Percentiles rank a stretch among this genome's conserved stretches.
Conservation (phyloP, 192 early-diverging fungal genomes). For the Rhizophagus sp. region DNA sequence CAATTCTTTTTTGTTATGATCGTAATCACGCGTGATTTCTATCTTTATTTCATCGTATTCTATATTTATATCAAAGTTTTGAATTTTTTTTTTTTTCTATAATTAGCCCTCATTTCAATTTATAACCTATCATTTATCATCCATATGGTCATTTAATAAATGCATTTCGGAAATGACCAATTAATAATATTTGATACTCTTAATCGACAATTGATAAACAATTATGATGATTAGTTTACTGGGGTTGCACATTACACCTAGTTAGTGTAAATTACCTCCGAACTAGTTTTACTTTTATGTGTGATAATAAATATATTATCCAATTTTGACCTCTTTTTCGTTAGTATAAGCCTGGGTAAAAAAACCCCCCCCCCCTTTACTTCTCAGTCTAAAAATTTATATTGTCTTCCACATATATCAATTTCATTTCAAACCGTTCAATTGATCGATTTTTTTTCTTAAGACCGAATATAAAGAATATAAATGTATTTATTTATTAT, state of each 20-base stretch:
- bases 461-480: no score
- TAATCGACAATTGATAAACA: neutral
- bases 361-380: no score
- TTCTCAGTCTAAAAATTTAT: neutral
- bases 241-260: neutral
- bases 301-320: no score
- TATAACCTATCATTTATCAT: neutral
- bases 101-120: neutral
- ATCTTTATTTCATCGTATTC: neutral
- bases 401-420: neutral
- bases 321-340: no score
- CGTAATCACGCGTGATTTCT: neutral
- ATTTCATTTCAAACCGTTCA: neutral
- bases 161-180: neutral
- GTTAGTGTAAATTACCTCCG: neutral
- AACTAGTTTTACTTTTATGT: neutral
- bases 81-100: neutral
- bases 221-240: neutral
- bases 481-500: no score
- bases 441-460: neutral
- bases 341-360: no score
- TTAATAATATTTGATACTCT: neutral
- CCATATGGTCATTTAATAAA: neutral
- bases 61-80: neutral
- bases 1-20: neutral